Base-by-base conservation (phyloP, 768 basidiomycete species). In the Sistotremastrum niveocremeum region DNA sequence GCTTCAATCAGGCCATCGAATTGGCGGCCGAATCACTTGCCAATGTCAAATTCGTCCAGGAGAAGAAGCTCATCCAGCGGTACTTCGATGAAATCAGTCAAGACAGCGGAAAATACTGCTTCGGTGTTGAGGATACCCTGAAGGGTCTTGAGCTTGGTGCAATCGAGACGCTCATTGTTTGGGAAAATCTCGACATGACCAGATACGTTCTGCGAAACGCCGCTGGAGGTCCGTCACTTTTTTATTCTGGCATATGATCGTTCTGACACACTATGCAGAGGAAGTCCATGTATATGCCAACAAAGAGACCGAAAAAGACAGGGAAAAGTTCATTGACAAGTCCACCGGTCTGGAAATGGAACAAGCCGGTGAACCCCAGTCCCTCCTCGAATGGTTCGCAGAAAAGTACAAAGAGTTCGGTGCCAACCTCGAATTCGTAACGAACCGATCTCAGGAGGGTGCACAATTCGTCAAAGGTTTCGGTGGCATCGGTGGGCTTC, bases 61-160 rank as follows among this genome's bases (percentile, higher is more conserved):
- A 99, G 71, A 98, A 98, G 73, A 83, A 72, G 62, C 78, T 99
- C 42, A 98, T 99, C 55, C 93, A 98, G 62, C 84, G 77, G 61
- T 98, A 97, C 71, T 99, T 99, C 61, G 94, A 98, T 58, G 95
- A 99, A 66, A 99, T 99, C 67, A 94, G 91, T 55, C 86, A 88
- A 61, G 95, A 99, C 58, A 90, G 88, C 34, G 87, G 79, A 56
- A 87, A 82, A 63, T 97, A 94, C 68, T 95, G 93, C 67, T 98
- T 94, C 61, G 95, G 95, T 66, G 79, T 99, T 51, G 88, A 88
- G 10, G 95, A 99, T 60, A 98, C 94, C 1, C 74, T 99, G 52
- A 95, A 94, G 62, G 89, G 84, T 10, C 77, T 99, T 42, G 95
- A 99, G 57, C 77, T 99, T 44, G 95, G 95, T 52, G 81, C 95